Conservation (phyloP, 179 eudicot species). For the Beta corolliflora region DNA sequence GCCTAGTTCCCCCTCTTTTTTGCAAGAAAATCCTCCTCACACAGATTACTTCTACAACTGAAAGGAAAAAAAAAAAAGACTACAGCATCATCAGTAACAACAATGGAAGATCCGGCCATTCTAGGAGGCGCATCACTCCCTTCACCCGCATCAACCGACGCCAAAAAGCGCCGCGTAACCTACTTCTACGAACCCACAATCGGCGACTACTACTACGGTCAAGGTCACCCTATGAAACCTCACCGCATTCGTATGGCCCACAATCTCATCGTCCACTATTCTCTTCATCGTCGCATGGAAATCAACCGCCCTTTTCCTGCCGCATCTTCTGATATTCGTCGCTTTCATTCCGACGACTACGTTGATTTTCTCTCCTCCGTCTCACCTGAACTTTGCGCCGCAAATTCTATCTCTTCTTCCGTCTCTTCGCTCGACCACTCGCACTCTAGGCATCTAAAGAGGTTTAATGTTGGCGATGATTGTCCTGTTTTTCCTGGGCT, state of each 20-base stretch:
- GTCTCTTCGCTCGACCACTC: constrained; percentile 46
- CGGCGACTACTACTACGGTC: constrained; percentile 86
- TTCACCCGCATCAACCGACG: constrained; percentile 48
- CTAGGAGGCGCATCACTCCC: constrained; percentile 50
- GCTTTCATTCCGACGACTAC: constrained; percentile 71
- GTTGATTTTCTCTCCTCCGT: constrained; percentile 68
- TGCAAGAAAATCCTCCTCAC: too few relatives aligned
- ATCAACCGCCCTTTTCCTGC: constrained; percentile 75
- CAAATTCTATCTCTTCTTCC: constrained; percentile 23
- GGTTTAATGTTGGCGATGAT: constrained; percentile 76
- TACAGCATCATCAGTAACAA: neutral
- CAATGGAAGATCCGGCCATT: constrained; percentile 30
- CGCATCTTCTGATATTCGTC: constrained; percentile 51
- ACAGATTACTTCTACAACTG: neutral
- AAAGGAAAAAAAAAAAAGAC: neutral
- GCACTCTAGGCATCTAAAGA: constrained; percentile 44
- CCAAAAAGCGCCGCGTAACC: constrained; percentile 57
- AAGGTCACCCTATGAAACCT: constrained; percentile 88
- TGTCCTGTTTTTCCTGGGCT: constrained; percentile 75
- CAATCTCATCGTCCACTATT: constrained; percentile 71
- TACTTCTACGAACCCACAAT: constrained; percentile 88
- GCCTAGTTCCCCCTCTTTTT: neutral
- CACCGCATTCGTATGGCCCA: constrained; percentile 87
- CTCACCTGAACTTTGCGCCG: constrained; percentile 44
- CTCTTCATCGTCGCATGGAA: constrained; percentile 67